A percentile compares a stretch with the other conserved stretches of the same genome.
Evolutionary conservation across 257 asterid genomes (phyloP).

Genomic region (Galeopsis tetrahit): DNA sequence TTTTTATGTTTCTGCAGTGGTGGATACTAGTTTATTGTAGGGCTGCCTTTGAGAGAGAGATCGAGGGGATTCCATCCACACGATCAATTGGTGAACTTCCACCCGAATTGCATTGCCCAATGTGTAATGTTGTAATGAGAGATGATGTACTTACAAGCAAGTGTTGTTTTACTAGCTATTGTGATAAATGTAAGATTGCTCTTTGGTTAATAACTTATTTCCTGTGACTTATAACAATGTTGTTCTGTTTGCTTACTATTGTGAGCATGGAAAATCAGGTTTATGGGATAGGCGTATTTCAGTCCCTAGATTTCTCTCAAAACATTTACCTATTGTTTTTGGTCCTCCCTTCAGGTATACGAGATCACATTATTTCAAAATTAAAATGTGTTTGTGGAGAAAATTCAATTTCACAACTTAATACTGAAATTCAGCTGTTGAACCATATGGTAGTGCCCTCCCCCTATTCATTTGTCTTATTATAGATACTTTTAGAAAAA

Average conservation of each 20-base stretch:
- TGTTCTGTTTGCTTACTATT: conserved; percentile 10
- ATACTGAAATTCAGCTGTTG: too few relatives aligned
- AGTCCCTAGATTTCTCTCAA: background rate
- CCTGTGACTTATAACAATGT: background rate
- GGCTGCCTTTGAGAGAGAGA: too few relatives aligned
- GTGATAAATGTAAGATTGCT: conserved; percentile 86
- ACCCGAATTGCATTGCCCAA: too few relatives aligned
- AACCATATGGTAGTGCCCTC: too few relatives aligned
- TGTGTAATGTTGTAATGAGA: too few relatives aligned
- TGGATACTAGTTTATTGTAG: too few relatives aligned
- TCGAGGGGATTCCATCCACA: too few relatives aligned
- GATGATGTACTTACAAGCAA: conserved; percentile 43
- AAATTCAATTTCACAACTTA: too few relatives aligned
- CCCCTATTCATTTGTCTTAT: too few relatives aligned
- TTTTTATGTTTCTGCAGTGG: too few relatives aligned
- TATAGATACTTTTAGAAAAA: too few relatives aligned
- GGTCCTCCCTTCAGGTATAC: conserved; percentile 62
- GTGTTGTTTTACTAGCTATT: conserved; percentile 91
- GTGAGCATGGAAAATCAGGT: conserved; percentile 17
- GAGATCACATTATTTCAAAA: conserved; percentile 81
- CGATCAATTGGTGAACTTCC: too few relatives aligned
- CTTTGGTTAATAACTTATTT: conserved; percentile 20
- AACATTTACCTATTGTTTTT: conserved; percentile 24
- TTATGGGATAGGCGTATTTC: background rate
- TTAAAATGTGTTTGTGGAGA: conserved; percentile 86